Base-by-base conservation (phyloP, 306 rosid species). In the Casuarina glauca region DNA sequence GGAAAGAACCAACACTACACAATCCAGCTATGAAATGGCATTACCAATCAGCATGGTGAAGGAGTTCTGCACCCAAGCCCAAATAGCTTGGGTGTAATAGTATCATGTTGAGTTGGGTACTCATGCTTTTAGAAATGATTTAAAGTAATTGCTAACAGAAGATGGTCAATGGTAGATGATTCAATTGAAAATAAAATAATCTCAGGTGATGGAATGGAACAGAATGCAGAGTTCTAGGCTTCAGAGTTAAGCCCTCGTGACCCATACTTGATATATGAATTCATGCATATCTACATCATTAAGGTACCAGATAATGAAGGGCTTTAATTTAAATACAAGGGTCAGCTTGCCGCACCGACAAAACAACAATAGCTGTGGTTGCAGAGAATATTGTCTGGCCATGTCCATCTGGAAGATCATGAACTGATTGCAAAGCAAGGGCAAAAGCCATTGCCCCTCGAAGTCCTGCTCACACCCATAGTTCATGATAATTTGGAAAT, bases 371-470 rank as follows among this genome's bases (percentile, higher is more conserved):
- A 41, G 99, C 97, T 58, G 99, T 95, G 77, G 99, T 95, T 76
- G 99, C 99, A 17, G 99, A 91, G 87, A 95, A 91, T 78, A 95
- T 91, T 42, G 97, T 95, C 91, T 95, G 99, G 38, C 99, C 99
- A 52, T 95, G 99, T 79, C 99, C 99, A 63, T 95, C 97, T 68
- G 97, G 99, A 88, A 95, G 99, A 84, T 95, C 97, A 61, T 95
- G 99, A 86, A 93, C 82, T 64, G 99, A 93, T 88, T 95, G 99
- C 86, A 95, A 82, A 76, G 99, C 97, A 64, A 95, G 94, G 50
- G 99, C 99, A 90, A 95, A 95, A 32, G 99, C 99, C 99, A 95
- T 95, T 72, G 99, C 99, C 74, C 99, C 99, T 80, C 99, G 91
- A 78, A 95, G 99, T 75, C 99, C 99, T 95, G 74, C 41, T 74